Evolutionary conservation across 108 stramenopile genomes (phyloP), one percentile per base, ranked within the genome.

Genomic region (Fragilariopsis cylindrus): DNA sequence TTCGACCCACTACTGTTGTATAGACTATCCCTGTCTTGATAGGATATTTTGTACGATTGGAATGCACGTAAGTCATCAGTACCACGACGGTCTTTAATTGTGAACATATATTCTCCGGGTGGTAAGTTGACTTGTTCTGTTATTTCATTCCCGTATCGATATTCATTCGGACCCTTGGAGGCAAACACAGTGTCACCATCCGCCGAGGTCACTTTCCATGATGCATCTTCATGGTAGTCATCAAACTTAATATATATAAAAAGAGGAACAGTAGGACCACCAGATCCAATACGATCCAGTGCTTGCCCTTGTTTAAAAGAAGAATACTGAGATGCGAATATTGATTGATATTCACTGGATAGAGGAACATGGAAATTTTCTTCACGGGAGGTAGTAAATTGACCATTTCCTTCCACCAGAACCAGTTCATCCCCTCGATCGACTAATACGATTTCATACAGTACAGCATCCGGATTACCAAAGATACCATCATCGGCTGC

Each of bases 41-140:
- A 68, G 7, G 49, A 50, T 12, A 68, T 41, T 6, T 50, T 15
- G 48, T 68, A 68, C 12, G 46, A 68, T 3, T 68, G 42, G 48
- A 68, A 68, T 3, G 67, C 67, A 39, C 67, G 67, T 39, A 39
- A 68, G 48, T 68, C 67, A 44, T 68, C 67, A 0, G 67, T 68
- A 30, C 67, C 67, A 5, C 48, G 45, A 12, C 67, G 67, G 50
- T 68, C 67, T n/a, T 45, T 18, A 5, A 68, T 68, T 8, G 49
- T 68, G 30, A 68, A 68, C 19, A 21, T 19, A n/a, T 68, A 68
- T n/a, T 52, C 3, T 8, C 67, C 67, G 3, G 30, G 18, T 11
- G 67, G 48, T 5, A 68, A 44, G n/a, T 68, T 39, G 4, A 68
- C 30, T 48, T 49, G 48, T 68, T 68, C 67, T 8, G 67, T 68